phyloP scores from a whole-genome alignment of 768 basidiomycete species.

The Mrakia blollopis region DNA sequence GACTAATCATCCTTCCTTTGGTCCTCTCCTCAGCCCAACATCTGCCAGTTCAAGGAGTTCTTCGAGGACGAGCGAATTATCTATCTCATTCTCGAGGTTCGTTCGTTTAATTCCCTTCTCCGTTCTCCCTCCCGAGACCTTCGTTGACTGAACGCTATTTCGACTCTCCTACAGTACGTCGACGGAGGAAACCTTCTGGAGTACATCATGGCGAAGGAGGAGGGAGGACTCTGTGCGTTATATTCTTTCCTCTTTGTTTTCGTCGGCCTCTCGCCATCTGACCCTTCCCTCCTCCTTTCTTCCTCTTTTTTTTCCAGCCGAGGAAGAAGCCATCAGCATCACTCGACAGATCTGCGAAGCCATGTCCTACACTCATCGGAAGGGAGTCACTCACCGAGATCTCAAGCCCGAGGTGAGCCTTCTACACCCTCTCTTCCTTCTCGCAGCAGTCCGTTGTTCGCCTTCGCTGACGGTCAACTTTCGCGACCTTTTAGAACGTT shows the following conservation, averaged over 20 bases:
- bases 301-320: slow-evolving; percentile 36
- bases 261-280: neutral
- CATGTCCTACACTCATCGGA: slow-evolving; percentile 46
- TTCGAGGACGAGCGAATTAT: slow-evolving; percentile 59
- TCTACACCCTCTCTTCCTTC: no score
- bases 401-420: slow-evolving; percentile 60
- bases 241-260: no score
- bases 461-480: neutral
- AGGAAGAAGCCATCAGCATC: slow-evolving; percentile 57
- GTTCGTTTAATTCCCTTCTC: neutral
- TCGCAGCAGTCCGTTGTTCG: no score
- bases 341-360: slow-evolving; percentile 77
- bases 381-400: slow-evolving; percentile 86
- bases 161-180: slow-evolving; percentile 71
- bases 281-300: slow-evolving; percentile 16
- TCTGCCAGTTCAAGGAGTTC: slow-evolving; percentile 71
- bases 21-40: slow-evolving; percentile 54
- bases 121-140: neutral
- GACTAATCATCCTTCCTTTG: no score
- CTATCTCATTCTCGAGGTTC: slow-evolving; percentile 35
- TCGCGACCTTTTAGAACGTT: slow-evolving; percentile 57
- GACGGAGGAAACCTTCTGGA: slow-evolving; percentile 86
- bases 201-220: slow-evolving; percentile 52
- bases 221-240: slow-evolving; percentile 16
- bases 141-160: neutral